Base-by-base conservation (phyloP, 2,329 filamentous ascomycete genomes). In the Fusarium transvaalense region DNA sequence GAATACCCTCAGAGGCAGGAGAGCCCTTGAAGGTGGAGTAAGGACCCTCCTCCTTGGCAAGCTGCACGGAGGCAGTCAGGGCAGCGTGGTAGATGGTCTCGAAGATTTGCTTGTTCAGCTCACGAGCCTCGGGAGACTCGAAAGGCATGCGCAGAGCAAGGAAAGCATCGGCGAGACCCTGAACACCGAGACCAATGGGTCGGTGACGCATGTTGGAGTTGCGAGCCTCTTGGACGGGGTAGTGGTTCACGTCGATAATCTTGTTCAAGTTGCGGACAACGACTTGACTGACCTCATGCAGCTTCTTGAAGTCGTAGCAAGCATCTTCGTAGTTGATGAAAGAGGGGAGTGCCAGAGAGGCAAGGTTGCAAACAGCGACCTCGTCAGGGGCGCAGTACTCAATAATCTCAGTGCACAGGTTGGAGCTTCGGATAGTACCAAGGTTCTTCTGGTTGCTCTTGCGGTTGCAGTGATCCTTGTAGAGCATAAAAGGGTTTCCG, bases 401-500 rank as follows among this genome's bases (percentile, higher is more conserved):
- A 71, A 99, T 88, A 75, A 99, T 99, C 83, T 99, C 96, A 51
- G 95, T 98, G 89, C 96, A 99, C 48, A 99, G 87, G 82, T 99
- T 99, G 77, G 96, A 99, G 86, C 93, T 97, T 81, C 94, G 94
- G 76, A 99, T 99, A 67, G 94, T 97, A 71, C 96, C 96, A 32
- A 99, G 87, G 83, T 99, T 99, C 91, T 99, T 98, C 85, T 99
- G 96, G 88, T 99, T 99, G 87, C 94, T 97, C 91, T 99, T 99
- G 80, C 90, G 90, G 89, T 99, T 99, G 89, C 92, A 95, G 77
- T 91, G 88, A 82, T 99, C 96, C 87, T 99, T 99, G 90, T 99
- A 99, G 64, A 98, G 90, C 93, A 99, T 99, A 84, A 97, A 99
- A 48, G 96, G 96, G 82, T 97, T 98, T 74, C 96, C 96, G 45